Evolutionary conservation across 2,329 filamentous ascomycete genomes (phyloP).

Genomic region (Fusarium nematophilum): DNA sequence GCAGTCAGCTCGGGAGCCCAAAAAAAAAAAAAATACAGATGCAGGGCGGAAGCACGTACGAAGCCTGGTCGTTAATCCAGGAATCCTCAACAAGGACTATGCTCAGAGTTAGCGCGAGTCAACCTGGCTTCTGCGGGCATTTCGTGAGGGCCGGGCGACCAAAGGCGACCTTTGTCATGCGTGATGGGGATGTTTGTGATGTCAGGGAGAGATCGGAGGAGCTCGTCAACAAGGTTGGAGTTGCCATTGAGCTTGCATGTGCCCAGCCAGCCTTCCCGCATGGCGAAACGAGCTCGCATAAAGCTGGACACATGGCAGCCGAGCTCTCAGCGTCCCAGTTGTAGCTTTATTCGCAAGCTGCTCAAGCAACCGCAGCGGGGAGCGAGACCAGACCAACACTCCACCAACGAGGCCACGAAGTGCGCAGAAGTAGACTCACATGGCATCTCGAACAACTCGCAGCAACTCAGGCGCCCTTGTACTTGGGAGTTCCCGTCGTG

Average conservation of each 20-base stretch:
- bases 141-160: constrained; percentile 5
- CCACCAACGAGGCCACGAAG: constrained; percentile 16
- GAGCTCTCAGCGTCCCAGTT: constrained; percentile 16
- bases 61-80: constrained; percentile 54
- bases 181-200: constrained; percentile 9
- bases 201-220: constrained; percentile 9
- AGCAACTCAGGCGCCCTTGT: constrained; percentile 39
- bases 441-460: constrained; percentile 50
- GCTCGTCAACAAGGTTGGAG: constrained; percentile 21
- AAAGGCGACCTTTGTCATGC: constrained; percentile 11
- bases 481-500: constrained; percentile 30
- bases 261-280: constrained; percentile 10
- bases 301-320: constrained; percentile 11
- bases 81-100: constrained; percentile 53
- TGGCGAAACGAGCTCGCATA: constrained; percentile 6
- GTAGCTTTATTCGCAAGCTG: constrained; percentile 22
- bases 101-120: constrained; percentile 30
- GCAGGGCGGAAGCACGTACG: constrained; percentile 43
- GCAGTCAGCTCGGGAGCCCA: constrained; percentile 35
- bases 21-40: too few species aligned
- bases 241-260: constrained; percentile 38
- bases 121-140: constrained; percentile 2
- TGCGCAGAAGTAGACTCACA: constrained; percentile 48
- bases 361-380: constrained; percentile 13
- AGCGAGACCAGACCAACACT: constrained; percentile 7